Conservation (phyloP, 2,329 filamentous ascomycete species). For the Colletotrichum paranaense region DNA sequence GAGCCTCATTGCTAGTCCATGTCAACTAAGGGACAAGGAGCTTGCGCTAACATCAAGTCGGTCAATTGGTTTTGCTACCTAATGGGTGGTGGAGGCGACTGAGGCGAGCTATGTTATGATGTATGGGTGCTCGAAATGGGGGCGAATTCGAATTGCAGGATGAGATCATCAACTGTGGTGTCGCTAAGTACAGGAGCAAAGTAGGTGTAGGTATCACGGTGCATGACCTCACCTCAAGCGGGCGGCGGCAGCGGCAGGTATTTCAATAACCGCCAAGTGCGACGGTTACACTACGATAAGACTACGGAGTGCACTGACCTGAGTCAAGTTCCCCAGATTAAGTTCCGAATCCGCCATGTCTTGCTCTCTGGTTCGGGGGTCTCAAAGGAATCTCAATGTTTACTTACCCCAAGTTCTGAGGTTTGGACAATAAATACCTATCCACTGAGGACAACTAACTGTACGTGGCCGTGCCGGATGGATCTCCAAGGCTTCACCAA, state of each 20-base stretch:
- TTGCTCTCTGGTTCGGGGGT: not conserved
- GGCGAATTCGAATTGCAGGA: not conserved
- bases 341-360: slow-evolving; percentile 2
- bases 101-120: too few relatives aligned
- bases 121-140: too few relatives aligned
- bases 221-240: not conserved
- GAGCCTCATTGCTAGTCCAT: not conserved
- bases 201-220: not conserved
- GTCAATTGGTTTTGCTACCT: too few relatives aligned
- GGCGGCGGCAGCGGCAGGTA: not conserved
- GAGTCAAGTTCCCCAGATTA: not conserved
- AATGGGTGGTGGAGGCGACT: too few relatives aligned
- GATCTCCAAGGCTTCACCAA: not conserved
- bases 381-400: not conserved
- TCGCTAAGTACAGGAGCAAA: too few relatives aligned
- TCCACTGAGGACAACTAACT: too few relatives aligned
- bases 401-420: not conserved
- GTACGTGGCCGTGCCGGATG: not conserved
- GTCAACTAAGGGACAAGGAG: not conserved
- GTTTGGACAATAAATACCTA: too few relatives aligned
- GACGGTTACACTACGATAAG: not conserved
- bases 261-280: slow-evolving; percentile 1
- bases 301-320: not conserved
- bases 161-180: not conserved
- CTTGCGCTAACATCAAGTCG: not conserved